Conservation (phyloP, 148 eudicot genomes). For the Rhododendron mucronatum region DNA sequence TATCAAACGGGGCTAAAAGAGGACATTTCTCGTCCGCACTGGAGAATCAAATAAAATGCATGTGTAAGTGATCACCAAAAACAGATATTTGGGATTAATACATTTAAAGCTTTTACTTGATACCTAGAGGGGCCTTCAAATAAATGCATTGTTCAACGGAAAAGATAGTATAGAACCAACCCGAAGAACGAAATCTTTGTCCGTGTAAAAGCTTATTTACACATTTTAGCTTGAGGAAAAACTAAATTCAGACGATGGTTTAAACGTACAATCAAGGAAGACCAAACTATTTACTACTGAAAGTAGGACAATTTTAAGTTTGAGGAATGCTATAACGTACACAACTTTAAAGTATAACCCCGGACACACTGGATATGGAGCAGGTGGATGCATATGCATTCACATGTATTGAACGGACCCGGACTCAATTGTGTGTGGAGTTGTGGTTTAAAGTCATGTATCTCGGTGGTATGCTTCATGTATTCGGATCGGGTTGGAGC, state of each 20-base stretch:
- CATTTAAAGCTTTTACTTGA: neutral
- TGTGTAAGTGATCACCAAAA: neutral
- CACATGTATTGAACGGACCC: no score
- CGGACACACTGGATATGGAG: no score
- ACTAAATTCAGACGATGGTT: neutral
- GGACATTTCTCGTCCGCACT: slow-evolving; percentile 63
- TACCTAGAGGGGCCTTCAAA: slow-evolving; percentile 19
- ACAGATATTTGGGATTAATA: neutral
- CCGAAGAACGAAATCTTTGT: slow-evolving; percentile 61
- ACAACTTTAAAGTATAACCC: no score
- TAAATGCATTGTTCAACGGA: no score
- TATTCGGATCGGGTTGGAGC: neutral
- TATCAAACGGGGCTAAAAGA: slow-evolving; percentile 73
- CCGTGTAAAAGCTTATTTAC: neutral
- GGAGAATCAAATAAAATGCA: neutral
- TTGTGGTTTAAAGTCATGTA: no score
- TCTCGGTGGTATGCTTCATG: no score
- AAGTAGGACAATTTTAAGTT: neutral
- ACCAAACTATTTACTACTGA: neutral
- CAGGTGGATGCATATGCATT: no score
- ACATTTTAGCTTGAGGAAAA: neutral
- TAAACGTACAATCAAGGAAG: neutral
- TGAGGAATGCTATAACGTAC: neutral
- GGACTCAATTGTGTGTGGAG: no score
- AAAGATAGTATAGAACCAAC: slow-evolving; percentile 23